These are phyloP conservation scores for Blepharisma undulans DNA, from an alignment of 169 alveolate genomes.

Conservation along the genomic window DNA sequence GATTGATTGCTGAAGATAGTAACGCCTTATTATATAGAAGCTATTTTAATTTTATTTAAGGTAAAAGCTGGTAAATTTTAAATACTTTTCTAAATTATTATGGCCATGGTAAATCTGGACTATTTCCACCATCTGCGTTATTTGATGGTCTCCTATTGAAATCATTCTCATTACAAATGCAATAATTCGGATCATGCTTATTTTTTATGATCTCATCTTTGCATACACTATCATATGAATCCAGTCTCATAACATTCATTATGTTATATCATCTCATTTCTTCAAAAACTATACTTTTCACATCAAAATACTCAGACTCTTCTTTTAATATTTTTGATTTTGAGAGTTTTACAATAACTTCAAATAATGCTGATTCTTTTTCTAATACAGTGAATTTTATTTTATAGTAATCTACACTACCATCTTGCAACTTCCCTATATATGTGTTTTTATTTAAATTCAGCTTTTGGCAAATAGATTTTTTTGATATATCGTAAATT, in stretches of 20 bases:
- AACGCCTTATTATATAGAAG: too few relatives aligned
- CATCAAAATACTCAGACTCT: not conserved
- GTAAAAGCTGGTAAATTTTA: too few relatives aligned
- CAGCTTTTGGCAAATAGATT: slow-evolving; percentile 5
- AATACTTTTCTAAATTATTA: too few relatives aligned
- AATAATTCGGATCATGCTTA: not conserved
- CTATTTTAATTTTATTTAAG: too few relatives aligned
- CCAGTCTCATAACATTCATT: slow-evolving; percentile 14
- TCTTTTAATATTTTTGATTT: not conserved
- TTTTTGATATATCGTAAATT: not conserved
- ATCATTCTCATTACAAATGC: slow-evolving; percentile 29
- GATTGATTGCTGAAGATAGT: too few relatives aligned
- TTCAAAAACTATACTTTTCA: not conserved
- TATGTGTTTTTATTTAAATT: not conserved
- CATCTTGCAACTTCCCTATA: not conserved
- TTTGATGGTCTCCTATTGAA: too few relatives aligned
- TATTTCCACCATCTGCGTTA: too few relatives aligned
- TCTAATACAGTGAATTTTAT: not conserved
- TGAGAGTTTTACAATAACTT: not conserved
- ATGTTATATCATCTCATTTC: not conserved
- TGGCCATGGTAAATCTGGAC: too few relatives aligned
- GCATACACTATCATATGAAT: slow-evolving; percentile 16
- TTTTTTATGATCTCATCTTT: not conserved
- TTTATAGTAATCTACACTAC: slow-evolving; percentile 14
- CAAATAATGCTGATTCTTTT: not conserved